Percentiles rank a stretch among this genome's conserved stretches.
Conservation (phyloP, 129 eudicot genomes). For the Dittrichia graveolens region DNA sequence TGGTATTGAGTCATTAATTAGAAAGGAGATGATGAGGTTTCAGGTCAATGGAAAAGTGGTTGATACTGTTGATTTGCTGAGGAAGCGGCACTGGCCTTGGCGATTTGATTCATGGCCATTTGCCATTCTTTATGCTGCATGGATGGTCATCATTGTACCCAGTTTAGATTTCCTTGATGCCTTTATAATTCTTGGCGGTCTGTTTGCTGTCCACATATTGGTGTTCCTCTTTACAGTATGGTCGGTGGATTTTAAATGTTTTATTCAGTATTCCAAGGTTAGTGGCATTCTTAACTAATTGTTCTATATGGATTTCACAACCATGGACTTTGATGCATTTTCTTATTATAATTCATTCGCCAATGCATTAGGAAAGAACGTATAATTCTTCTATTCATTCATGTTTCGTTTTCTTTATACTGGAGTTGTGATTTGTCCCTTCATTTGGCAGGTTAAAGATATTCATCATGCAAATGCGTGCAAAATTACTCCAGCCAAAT, state of each 20-base stretch:
- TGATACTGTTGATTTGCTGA: constrained; percentile 74
- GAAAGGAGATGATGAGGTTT: constrained; percentile 57
- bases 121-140: constrained; percentile 57
- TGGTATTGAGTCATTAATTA: background rate
- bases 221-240: constrained; percentile 88
- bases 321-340: background rate
- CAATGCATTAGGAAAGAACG: background rate
- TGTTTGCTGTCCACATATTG: constrained; percentile 54
- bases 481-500: constrained; percentile 91
- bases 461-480: constrained; percentile 83
- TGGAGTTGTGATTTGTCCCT: background rate
- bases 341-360: background rate
- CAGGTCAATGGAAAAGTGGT: constrained; percentile 87
- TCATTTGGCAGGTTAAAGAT: constrained; percentile 66
- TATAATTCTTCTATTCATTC: background rate
- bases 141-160: constrained; percentile 61
- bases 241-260: constrained; percentile 93
- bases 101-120: constrained; percentile 84
- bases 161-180: constrained; percentile 72
- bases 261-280: constrained; percentile 79
- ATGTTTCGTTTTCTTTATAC: background rate
- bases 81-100: constrained; percentile 72
- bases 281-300: background rate
- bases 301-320: background rate
- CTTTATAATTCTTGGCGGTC: constrained; percentile 59